Evolutionary conservation across 148 eudicot genomes (phyloP), one percentile per base, ranked within the genome.

Genomic region (Nyssa sinensis): DNA sequence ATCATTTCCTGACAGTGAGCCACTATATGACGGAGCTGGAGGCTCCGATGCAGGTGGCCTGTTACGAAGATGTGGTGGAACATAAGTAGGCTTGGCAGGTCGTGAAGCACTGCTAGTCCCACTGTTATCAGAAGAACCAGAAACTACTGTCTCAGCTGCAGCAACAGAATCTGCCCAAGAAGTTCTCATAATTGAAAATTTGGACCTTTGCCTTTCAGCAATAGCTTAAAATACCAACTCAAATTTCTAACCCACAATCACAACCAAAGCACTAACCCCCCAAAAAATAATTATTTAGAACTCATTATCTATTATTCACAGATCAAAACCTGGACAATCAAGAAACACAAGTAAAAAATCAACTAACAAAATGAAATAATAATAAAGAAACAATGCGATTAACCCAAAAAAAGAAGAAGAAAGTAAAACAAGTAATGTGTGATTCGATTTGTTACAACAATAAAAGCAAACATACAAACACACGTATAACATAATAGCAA

Each of bases 1-100:
- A 44, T 77, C 85, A 64, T 68, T 78, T 58, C 58, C 77, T 62
- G 73, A 51, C 33, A 87, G 77, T 19, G 88, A 80, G 0, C 85
- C 89, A 59, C 71, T 72, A 74, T 70, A 59, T 23, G 80, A 76
- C 27, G 78, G 61, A 74, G 72, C 78, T 10, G 73, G 72, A 44
- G 74, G 70, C 53, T 78, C 82, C 1, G 80, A n/a, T 2, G 74
- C 53, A 37, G 76, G 71, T 34, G 88, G 83, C 77, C 83, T 86
- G 66, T 87, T 88, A 44, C 97, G 88, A 69, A 92, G 92, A 74
- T 92, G 97, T 0, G 97, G 97, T 5, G 97, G 97, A 29, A 92
- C 91, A 75, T 92, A 92, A 17, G 92, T 57, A 21, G 93, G 35
- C 84, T 75, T 92, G 57, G 85, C 70, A 0, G 94, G 86, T 60